phyloP scores from a whole-genome alignment of 805 yeast species.

The Schizosaccharomyces octosporus region DNA sequence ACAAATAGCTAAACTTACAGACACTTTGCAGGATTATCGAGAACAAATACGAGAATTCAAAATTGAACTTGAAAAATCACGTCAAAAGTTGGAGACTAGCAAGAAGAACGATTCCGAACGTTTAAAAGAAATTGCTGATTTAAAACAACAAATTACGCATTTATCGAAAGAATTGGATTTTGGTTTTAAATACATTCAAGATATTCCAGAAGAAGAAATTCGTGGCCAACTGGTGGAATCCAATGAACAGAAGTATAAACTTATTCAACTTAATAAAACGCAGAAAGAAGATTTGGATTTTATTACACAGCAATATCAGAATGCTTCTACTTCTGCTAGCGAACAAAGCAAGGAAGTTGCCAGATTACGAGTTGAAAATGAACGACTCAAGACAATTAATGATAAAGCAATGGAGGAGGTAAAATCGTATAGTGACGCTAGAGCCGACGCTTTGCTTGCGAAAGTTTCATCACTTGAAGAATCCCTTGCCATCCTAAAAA shows the following conservation, averaged over 20 bases:
- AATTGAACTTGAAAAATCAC: neutral
- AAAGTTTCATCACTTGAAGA: neutral
- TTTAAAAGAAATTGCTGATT: neutral
- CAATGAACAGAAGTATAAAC: neutral
- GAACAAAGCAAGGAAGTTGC: slow-evolving; percentile 4
- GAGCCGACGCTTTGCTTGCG: neutral
- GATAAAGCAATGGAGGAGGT: neutral
- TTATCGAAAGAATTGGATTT: neutral
- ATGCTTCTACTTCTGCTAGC: slow-evolving; percentile 5
- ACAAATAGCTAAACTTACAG: neutral
- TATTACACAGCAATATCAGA: slow-evolving; percentile 6
- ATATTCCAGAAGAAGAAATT: neutral
- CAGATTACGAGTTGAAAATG: slow-evolving; percentile 1
- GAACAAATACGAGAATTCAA: neutral
- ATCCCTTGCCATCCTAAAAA: neutral
- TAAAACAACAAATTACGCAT: neutral
- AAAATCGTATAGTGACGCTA: neutral
- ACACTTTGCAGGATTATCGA: neutral
- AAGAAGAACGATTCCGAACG: neutral
- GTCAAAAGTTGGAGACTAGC: neutral
- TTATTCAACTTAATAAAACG: slow-evolving; percentile 2
- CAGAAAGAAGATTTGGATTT: slow-evolving; percentile 4
- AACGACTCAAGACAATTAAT: neutral
- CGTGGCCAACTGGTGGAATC: neutral
- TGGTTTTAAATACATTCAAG: neutral